Evolutionary conservation across 805 yeast species (phyloP).

Genomic region (Candida adriatica): DNA sequence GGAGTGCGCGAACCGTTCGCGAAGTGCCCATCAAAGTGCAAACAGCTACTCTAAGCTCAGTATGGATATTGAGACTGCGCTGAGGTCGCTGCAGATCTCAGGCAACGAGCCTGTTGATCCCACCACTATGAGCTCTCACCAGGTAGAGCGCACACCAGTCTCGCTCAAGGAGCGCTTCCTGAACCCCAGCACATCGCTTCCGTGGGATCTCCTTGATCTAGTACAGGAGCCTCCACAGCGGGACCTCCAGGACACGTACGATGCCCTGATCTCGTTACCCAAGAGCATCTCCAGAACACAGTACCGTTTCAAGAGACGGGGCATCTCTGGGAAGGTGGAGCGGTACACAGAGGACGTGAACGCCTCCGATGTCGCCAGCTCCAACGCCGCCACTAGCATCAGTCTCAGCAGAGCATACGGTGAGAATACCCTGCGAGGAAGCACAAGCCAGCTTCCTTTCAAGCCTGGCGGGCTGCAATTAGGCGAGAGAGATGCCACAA

Average conservation of each 20-base stretch:
- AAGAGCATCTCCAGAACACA: constrained; percentile 54
- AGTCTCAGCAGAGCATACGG: constrained; percentile 65
- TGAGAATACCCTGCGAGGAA: constrained; percentile 59
- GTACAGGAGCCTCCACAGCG: constrained; percentile 51
- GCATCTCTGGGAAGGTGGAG: constrained; percentile 65
- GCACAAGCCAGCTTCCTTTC: constrained; percentile 74
- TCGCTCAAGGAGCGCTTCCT: constrained; percentile 40
- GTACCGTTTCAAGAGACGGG: constrained; percentile 62
- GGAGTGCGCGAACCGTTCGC: no score
- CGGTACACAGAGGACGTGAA: constrained; percentile 60
- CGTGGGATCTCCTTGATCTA: constrained; percentile 65
- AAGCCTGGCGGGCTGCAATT: constrained; percentile 79
- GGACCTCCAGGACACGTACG: constrained; percentile 18
- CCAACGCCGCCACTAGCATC: constrained; percentile 62
- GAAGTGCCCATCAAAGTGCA: no score
- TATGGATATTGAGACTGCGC: no score
- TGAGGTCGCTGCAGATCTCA: no score
- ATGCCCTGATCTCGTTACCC: constrained; percentile 48
- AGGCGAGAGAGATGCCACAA: constrained; percentile 29
- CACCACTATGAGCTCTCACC: no score
- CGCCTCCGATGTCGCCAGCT: constrained; percentile 33
- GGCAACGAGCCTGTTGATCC: no score
- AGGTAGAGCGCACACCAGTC: no score
- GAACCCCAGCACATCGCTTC: constrained; percentile 54
- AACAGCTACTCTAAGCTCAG: no score